Evolutionary conservation across 116 monocot species (phyloP), one percentile per base, ranked within the genome.

Genomic region (Phalaenopsis hybrid): DNA sequence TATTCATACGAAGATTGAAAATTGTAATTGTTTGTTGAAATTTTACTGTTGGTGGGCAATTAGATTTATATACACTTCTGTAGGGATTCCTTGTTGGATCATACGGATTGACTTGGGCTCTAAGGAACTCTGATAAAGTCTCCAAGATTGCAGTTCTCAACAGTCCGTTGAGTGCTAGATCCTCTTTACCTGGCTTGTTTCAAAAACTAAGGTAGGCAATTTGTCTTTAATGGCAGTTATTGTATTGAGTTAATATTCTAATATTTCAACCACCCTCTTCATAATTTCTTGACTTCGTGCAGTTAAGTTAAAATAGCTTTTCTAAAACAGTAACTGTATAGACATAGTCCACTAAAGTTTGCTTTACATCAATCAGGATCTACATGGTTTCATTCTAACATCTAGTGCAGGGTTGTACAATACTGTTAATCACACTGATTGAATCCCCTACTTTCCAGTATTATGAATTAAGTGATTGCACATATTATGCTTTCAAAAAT

Each of bases 61-160:
- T n/a, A n/a, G n/a, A n/a, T n/a, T n/a, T n/a, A n/a, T n/a, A n/a
- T n/a, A n/a, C n/a, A n/a, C n/a, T n/a, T n/a, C n/a, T n/a, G n/a
- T n/a, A n/a, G n/a, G n/a, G 98, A 49, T 98, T 89, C 89, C 89
- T 98, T 78, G 98, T 98, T 17, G 98, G 98, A 84, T 95, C 98
- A 57, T 98, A 95, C 89, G 98, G 92, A 70, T 85, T 98, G 77
- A 95, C 98, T 31, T 98, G 95, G 95, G 98, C 92, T 81, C 57
- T 98, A 48, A 91, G 94, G 81, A 95, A 98, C 81, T 81, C 91
- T 59, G 78, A 81, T 52, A 87, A 78, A 81, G 82, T 94, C 61
- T 90, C 89, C 33, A 94, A 94, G 70, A 79, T 97, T 84, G 90
- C 85, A 10, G 86, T 98, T 83, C 90, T 98, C 57, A 98, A 95